Evolutionary conservation across 2,329 filamentous ascomycete genomes (phyloP).

Genomic region (Aureobasidium sp.): DNA sequence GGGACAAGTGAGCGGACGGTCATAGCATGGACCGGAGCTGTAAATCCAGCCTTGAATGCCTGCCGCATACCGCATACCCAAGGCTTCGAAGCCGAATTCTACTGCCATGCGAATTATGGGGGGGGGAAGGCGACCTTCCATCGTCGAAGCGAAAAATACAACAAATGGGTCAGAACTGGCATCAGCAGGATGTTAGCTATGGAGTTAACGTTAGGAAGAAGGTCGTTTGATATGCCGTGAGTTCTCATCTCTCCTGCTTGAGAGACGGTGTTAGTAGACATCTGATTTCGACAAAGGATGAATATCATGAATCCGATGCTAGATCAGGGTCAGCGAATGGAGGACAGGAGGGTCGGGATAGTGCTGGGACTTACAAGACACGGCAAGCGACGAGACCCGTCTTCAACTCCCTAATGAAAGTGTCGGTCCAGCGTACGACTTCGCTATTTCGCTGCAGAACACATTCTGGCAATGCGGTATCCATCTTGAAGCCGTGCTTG

Average conservation of each 20-base stretch:
- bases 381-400: neutral
- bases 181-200: neutral
- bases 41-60: constrained; percentile 65
- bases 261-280: neutral
- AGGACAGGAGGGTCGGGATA: neutral
- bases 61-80: constrained; percentile 62
- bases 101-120: constrained; percentile 62
- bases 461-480: neutral
- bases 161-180: neutral
- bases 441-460: neutral
- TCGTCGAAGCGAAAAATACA: neutral
- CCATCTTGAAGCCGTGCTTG: neutral
- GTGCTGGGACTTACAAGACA: neutral
- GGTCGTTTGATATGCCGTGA: neutral
- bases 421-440: neutral
- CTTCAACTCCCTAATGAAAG: neutral
- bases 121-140: neutral
- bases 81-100: constrained; percentile 58
- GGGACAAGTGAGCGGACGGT: constrained; percentile 19
- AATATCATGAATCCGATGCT: neutral
- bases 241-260: neutral
- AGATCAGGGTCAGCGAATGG: neutral
- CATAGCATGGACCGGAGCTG: constrained; percentile 57
- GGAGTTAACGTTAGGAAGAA: neutral
- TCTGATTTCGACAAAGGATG: neutral